phyloP scores from a whole-genome alignment of 164 flowering plant genomes.

The Magnolia sinica region DNA sequence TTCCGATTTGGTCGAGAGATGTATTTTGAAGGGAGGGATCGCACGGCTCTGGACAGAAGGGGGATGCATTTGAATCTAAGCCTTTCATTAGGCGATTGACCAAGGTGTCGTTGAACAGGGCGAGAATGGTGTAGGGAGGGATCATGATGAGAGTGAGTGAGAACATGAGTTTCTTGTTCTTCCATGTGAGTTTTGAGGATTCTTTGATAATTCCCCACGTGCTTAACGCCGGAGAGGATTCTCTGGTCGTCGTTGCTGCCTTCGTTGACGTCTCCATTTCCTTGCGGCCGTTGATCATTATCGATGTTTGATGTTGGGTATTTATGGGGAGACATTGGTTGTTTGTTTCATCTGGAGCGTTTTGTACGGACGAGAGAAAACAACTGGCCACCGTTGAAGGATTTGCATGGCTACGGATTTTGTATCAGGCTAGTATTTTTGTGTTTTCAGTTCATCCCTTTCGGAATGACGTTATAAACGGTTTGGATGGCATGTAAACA shows the following conservation, averaged over 20 bases:
- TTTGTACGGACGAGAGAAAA: background rate
- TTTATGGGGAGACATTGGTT: background rate
- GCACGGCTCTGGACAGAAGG: background rate
- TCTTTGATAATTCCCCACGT: background rate
- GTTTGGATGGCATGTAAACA: too few species aligned
- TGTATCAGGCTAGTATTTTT: too few species aligned
- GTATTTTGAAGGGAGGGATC: background rate
- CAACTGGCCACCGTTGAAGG: too few species aligned
- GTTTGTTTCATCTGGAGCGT: background rate
- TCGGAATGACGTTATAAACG: too few species aligned
- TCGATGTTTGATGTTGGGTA: background rate
- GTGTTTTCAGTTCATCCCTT: too few species aligned
- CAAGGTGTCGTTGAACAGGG: background rate
- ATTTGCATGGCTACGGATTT: too few species aligned
- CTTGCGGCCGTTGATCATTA: background rate
- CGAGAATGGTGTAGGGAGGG: background rate
- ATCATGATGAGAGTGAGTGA: background rate
- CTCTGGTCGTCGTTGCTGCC: background rate
- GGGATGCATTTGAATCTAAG: background rate
- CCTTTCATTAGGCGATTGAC: background rate
- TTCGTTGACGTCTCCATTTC: background rate
- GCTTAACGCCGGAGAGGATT: background rate
- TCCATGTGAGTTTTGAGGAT: slow-evolving; percentile 1
- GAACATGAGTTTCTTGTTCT: slow-evolving; percentile 4
- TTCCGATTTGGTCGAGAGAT: background rate